phyloP scores from a whole-genome alignment of 1,139 yeast genomes.

The Cylindricascospora bacillispora region DNA sequence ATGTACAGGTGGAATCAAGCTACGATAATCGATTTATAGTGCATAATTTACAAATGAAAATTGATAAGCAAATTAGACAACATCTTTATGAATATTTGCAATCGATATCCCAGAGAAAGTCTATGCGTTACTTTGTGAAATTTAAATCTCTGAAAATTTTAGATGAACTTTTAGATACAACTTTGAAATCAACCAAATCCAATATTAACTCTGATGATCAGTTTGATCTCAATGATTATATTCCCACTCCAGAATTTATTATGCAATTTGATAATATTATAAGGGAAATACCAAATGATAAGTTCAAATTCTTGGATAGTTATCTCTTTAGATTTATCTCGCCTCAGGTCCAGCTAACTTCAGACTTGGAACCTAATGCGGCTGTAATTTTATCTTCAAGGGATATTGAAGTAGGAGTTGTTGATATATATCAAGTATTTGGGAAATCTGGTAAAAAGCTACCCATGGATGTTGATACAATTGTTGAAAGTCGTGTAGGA shows the following conservation, averaged over 20 bases:
- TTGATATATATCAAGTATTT: conserved; percentile 28
- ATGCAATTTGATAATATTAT: conserved; percentile 40
- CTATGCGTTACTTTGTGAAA: conserved; percentile 50
- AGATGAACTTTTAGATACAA: conserved; percentile 32
- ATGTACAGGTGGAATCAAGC: conserved; percentile 26
- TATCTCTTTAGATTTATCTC: conserved; percentile 57
- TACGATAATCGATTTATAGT: conserved; percentile 70
- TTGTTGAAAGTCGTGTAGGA: conserved; percentile 62
- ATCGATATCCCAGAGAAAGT: conserved; percentile 44
- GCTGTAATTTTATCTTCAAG: conserved; percentile 56
- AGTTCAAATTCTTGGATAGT: conserved; percentile 43
- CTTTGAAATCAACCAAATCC: conserved; percentile 10
- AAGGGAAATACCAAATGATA: conserved; percentile 29
- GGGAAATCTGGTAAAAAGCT: conserved; percentile 34
- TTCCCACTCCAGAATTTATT: conserved; percentile 23
- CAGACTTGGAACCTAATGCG: conserved; percentile 48
- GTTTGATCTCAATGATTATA: conserved; percentile 5
- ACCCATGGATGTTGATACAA: conserved; percentile 30
- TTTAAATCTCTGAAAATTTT: conserved; percentile 63
- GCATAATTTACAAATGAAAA: conserved; percentile 59
- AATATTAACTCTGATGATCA: conserved; percentile 6
- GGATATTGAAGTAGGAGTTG: conserved; percentile 55
- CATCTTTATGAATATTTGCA: conserved; percentile 47
- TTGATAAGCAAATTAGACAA: conserved; percentile 56
- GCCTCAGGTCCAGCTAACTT: conserved; percentile 73